A percentile compares a stretch with the other conserved stretches of the same genome.
Conservation (phyloP, 192 early-diverging fungal species). For the Mortierella antarctica region DNA sequence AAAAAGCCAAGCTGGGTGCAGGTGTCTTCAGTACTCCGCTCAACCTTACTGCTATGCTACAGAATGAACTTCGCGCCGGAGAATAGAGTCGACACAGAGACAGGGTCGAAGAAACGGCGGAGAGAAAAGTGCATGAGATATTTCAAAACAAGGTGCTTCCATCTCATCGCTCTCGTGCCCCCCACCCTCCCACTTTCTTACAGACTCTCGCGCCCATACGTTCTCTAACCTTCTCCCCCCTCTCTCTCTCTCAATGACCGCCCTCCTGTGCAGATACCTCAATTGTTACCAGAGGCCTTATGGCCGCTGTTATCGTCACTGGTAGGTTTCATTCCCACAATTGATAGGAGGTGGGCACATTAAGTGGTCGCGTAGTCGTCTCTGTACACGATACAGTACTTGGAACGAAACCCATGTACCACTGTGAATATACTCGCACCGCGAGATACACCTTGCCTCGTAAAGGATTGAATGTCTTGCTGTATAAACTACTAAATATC, state of each 20-base stretch:
- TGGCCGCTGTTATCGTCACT: no score
- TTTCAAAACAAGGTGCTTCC: no score
- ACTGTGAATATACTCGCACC: slow-evolving; percentile 2
- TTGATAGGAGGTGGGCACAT: not conserved
- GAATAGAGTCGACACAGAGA: no score
- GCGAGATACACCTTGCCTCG: slow-evolving; percentile 1
- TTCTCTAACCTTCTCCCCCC: not conserved
- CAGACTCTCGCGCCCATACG: slow-evolving; percentile 27
- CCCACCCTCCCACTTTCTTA: slow-evolving; percentile 12
- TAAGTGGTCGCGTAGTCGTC: slow-evolving; percentile 7
- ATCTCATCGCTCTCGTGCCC: not conserved
- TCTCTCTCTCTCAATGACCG: not conserved
- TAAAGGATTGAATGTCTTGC: not conserved
- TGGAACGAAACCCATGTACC: not conserved
- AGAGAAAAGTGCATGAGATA: no score
- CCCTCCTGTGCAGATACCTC: no score
- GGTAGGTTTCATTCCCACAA: not conserved
- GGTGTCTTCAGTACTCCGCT: no score
- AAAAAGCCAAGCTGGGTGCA: no score
- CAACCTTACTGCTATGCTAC: no score
- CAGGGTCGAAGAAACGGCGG: no score
- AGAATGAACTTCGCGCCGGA: no score
- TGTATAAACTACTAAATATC: not conserved
- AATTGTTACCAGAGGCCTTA: no score
- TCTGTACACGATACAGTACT: not conserved